Conservation (phyloP, 2,329 filamentous ascomycete genomes). For the Zasmidium angulare region DNA sequence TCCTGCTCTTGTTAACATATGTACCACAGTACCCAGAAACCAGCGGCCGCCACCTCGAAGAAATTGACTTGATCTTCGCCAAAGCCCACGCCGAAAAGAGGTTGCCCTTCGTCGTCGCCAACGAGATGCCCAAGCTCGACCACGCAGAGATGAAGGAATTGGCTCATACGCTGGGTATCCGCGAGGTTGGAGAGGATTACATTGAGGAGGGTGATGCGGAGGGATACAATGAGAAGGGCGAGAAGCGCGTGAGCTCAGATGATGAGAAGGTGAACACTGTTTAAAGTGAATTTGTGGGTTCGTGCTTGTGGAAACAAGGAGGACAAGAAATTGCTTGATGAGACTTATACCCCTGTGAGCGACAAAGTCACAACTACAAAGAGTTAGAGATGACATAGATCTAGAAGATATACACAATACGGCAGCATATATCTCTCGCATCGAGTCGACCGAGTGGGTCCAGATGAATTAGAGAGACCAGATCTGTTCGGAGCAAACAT, state of each 20-base stretch:
- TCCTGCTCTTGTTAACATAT: too few species aligned
- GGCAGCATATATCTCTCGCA: too few species aligned
- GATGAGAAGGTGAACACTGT: not conserved
- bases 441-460: too few species aligned
- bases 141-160: slow-evolving; percentile 3
- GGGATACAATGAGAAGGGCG: not conserved
- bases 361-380: too few species aligned
- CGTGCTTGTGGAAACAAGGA: too few species aligned
- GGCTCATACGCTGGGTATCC: not conserved
- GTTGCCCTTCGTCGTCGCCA: slow-evolving; percentile 8
- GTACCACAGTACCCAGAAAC: slow-evolving; percentile 33
- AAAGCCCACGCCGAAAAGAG: not conserved
- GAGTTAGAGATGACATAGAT: too few species aligned
- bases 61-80: slow-evolving; percentile 33
- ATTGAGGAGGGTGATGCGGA: not conserved
- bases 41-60: slow-evolving; percentile 30
- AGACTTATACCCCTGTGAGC: too few species aligned
- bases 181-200: slow-evolving; percentile 1
- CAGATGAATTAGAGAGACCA: too few species aligned
- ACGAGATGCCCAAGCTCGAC: slow-evolving; percentile 6
- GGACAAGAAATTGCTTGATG: too few species aligned
- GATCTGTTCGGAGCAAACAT: too few species aligned
- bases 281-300: slow-evolving; percentile 45
- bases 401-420: too few species aligned
- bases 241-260: not conserved